Evolutionary conservation across 2,329 filamentous ascomycete species (phyloP), one percentile per base, ranked within the genome.

Genomic region (Diplodia mutila): DNA sequence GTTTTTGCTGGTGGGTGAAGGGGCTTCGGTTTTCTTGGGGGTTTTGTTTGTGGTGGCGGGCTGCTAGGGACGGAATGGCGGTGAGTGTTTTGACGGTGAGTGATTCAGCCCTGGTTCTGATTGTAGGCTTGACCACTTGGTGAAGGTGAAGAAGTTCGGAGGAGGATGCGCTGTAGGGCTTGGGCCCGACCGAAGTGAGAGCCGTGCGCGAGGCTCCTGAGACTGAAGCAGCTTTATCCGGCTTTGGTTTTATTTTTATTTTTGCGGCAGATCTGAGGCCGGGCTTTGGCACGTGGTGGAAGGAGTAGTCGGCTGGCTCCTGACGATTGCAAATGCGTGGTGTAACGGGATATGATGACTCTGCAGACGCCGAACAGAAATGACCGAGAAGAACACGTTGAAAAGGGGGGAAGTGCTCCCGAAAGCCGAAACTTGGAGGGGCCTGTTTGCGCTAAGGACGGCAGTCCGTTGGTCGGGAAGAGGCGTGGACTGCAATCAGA

Each of bases 321-420:
- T 63, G 46, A 37, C 8, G 46, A 27, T 5, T 23, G 29, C 12
- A n/a, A 9, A 25, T 18, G n/a, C n/a, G 59, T 37, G 59, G 49
- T 37, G 59, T 18, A 32, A 29, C 23, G 11, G 42, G 59, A 23
- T 16, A 32, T 32, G 59, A 51, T 51, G 59, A 37, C 27, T 27
- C 21, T 49, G 59, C 18, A 23, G 46, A 51, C 32, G 25, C 39
- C 27, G 59, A 23, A 9, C 23, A 23, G 59, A 51, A 51, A 51
- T 18, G 46, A 63, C 42, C 59, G 42, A 52, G 59, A 63, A 51
- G 59, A 63, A 34, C 42, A 51, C 27, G 59, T 63, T 34, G 59
- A 37, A 37, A 63, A 63, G 29, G 59, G 29, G 25, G 42, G 37
- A 29, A 48, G 16, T 21, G 57, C 23, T 32, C 18, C 29, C n/a